phyloP scores from a whole-genome alignment of 2,329 filamentous ascomycete species.

The Curvularia eragrostidis region DNA sequence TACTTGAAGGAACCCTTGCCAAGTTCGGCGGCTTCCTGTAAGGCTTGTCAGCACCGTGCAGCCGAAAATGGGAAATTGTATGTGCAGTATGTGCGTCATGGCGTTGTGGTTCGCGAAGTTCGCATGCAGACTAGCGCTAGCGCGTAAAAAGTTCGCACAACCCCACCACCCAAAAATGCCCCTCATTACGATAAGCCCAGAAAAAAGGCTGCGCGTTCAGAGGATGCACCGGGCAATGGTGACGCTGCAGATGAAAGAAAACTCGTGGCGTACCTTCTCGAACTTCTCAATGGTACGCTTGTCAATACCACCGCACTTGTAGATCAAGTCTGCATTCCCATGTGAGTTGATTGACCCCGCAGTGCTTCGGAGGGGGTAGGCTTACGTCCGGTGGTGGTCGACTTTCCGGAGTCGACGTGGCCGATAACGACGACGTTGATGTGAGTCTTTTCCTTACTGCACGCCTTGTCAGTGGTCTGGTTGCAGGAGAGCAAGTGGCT shows the following conservation, averaged over 20 bases:
- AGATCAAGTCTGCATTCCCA: slow-evolving; percentile 84
- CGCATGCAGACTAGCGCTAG: slow-evolving; percentile 44
- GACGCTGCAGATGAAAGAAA: slow-evolving; percentile 22
- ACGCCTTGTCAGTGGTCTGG: slow-evolving; percentile 42
- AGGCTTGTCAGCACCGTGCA: slow-evolving; percentile 43
- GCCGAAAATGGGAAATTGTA: slow-evolving; percentile 8
- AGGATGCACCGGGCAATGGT: slow-evolving; percentile 26
- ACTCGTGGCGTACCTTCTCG: slow-evolving; percentile 82
- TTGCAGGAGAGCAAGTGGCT: neutral
- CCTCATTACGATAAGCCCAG: slow-evolving; percentile 46
- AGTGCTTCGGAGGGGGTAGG: slow-evolving; percentile 39
- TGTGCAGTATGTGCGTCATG: slow-evolving; percentile 45
- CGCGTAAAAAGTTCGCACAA: slow-evolving; percentile 49
- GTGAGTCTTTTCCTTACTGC: slow-evolving; percentile 93
- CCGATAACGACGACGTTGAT: slow-evolving; percentile 97
- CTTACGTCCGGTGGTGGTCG: slow-evolving; percentile 87
- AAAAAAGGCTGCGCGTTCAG: slow-evolving; percentile 38
- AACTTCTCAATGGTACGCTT: slow-evolving; percentile 99
- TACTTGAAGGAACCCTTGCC: slow-evolving; percentile 99
- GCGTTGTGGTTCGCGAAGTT: slow-evolving; percentile 41
- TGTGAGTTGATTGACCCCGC: slow-evolving; percentile 41
- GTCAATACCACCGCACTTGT: slow-evolving; percentile 99
- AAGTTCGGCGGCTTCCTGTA: slow-evolving; percentile 95
- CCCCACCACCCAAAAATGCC: slow-evolving; percentile 50
- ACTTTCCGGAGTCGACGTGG: slow-evolving; percentile 99